Base-by-base conservation (phyloP, 1,139 yeast species). In the Suhomyces bokatorum region DNA sequence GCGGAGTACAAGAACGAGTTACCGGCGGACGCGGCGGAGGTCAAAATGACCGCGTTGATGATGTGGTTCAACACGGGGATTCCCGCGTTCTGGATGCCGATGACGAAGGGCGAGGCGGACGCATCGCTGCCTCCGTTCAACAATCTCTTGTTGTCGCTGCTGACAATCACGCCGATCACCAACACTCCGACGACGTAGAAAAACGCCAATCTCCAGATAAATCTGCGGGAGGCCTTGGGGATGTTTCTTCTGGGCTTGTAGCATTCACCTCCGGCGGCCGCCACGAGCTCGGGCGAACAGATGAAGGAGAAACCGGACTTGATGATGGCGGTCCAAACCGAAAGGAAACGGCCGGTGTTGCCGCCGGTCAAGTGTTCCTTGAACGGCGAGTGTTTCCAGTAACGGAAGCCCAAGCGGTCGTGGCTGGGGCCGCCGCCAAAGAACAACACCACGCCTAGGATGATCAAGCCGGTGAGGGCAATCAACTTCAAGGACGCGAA, bases 1-100 rank as follows among this genome's bases (percentile, higher is more conserved):
- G 86, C 83, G 47, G 85, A 82, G 64, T 84, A 85, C 50, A 84
- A 68, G 64, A 82, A 87, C 0, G 90, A 83, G 64, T 85, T 85
- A 40, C 86, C 83, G 9, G 91, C 87, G 12, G 87, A 81, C 51
- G 84, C 77, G 44, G 87, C 86, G 46, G 86, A 83, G 9, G 85
- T 67, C 59, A 86, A 66, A 46, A 86, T 81, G 52, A 80, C 80
- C 2, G 83, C 91, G 57, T 86, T 86, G 53, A 86, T 72, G 42
- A 86, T 72, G 56, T 83, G 85, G 50, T 85, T 82, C 51, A 85
- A 67, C 1, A 75, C 85, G 0, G 66, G 67, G 49, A 85, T 83
- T 5, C 80, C 75, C 5, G 90, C 86, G 53, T 81, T 82, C 54
- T 73, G 53, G 67, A 79, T 59, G 58, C 84, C 68, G 59, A 70